These are phyloP conservation scores for Hypoxylon sp. DNA, from an alignment of 2,329 filamentous ascomycete species.

Conservation along the genomic window DNA sequence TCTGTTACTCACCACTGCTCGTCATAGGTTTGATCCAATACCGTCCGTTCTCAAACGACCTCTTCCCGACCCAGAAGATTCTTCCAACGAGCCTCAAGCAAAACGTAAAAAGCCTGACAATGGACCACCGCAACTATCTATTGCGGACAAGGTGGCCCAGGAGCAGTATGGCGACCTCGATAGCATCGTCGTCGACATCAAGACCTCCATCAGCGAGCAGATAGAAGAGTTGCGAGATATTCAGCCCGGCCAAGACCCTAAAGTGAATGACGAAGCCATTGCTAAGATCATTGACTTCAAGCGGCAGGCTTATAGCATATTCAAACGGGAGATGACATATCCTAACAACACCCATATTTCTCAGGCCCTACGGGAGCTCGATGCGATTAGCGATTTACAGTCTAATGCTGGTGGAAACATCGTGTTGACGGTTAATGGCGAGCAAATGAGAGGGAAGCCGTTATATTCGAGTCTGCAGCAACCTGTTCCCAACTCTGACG, in stretches of 20 bases:
- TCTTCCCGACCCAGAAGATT: conserved; percentile 60
- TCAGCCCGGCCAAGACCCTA: conserved; percentile 44
- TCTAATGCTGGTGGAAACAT: conserved; percentile 64
- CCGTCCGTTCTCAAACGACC: conserved; percentile 70
- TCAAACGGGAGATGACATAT: conserved; percentile 72
- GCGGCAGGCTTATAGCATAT: conserved; percentile 72
- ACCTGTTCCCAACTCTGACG: conserved; percentile 53
- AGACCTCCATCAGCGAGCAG: conserved; percentile 63
- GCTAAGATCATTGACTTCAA: conserved; percentile 70
- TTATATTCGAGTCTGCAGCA: conserved; percentile 88
- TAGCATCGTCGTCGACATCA: conserved; percentile 73
- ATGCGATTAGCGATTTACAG: conserved; percentile 59
- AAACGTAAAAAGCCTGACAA: conserved; percentile 74
- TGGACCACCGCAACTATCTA: conserved; percentile 58
- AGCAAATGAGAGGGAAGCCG: conserved; percentile 79
- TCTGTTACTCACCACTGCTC: conserved; percentile 33
- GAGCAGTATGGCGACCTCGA: conserved; percentile 73
- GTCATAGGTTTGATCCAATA: conserved; percentile 66
- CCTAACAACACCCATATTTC: conserved; percentile 58
- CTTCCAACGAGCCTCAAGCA: conserved; percentile 66
- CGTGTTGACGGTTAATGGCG: conserved; percentile 83
- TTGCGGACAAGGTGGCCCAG: conserved; percentile 68
- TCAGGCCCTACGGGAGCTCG: conserved; percentile 56
- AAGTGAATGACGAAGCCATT: conserved; percentile 56
- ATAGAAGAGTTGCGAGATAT: conserved; percentile 60